These are phyloP conservation scores for Spergularia azorica DNA, from an alignment of 179 eudicot species.

Conservation along the genomic window DNA sequence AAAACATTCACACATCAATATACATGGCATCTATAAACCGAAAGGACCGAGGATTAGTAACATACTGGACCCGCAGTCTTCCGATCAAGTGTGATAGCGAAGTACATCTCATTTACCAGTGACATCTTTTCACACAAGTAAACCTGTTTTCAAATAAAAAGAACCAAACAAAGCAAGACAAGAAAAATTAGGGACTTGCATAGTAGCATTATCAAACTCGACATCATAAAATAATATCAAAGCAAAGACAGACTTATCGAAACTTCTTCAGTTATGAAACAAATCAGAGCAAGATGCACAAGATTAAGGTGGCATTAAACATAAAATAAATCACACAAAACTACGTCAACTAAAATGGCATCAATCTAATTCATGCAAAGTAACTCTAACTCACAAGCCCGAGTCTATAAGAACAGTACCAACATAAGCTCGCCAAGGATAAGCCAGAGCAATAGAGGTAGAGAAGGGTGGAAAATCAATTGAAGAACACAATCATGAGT, in stretches of 20 bases:
- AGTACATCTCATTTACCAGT: conserved; percentile 94
- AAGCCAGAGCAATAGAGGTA: not conserved
- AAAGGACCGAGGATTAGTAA: conserved; percentile 19
- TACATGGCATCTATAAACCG: not conserved
- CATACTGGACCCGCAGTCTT: conserved; percentile 92
- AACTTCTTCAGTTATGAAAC: not conserved
- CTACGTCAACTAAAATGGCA: no score
- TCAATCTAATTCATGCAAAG: no score
- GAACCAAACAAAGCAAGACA: not conserved
- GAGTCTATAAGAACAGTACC: no score
- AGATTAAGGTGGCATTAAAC: not conserved
- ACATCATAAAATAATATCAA: no score
- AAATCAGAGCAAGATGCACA: not conserved
- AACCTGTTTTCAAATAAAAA: conserved; percentile 49
- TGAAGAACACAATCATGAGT: not conserved
- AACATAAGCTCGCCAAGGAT: no score
- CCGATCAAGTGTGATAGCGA: conserved; percentile 95
- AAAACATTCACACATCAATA: no score
- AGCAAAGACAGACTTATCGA: not conserved
- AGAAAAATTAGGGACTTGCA: not conserved
- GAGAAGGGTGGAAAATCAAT: not conserved
- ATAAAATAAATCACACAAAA: not conserved
- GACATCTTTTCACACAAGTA: conserved; percentile 89
- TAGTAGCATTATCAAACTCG: not conserved
- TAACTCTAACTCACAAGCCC: no score